A percentile compares a stretch with the other conserved stretches of the same genome.
These are phyloP conservation scores for Botrytis elliptica DNA, from an alignment of 2,329 filamentous ascomycete genomes.

Conservation along the genomic window DNA sequence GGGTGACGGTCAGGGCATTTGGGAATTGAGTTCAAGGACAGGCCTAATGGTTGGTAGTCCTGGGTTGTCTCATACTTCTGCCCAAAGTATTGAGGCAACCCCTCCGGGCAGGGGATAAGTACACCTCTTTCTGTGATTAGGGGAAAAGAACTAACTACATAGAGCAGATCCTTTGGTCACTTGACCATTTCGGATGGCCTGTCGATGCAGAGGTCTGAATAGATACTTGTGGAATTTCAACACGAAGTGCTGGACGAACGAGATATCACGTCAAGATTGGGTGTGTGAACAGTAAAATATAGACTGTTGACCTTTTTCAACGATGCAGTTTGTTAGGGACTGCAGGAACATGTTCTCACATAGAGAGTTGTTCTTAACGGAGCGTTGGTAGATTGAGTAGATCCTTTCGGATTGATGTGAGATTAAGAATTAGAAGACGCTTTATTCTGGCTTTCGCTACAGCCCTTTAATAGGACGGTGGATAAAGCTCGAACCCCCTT, in stretches of 20 bases:
- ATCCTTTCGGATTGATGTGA: constrained; percentile 27
- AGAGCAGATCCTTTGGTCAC: neutral
- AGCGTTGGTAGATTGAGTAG: constrained; percentile 63
- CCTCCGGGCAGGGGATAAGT: constrained; percentile 40
- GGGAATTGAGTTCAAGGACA: constrained; percentile 28
- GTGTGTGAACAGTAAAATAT: no score
- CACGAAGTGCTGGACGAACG: neutral
- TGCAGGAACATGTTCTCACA: constrained; percentile 67
- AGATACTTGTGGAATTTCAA: neutral
- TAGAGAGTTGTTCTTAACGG: constrained; percentile 74
- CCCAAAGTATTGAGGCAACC: constrained; percentile 31
- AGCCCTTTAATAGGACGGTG: constrained; percentile 38
- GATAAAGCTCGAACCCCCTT: constrained; percentile 39
- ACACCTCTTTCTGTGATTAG: constrained; percentile 18
- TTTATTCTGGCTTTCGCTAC: constrained; percentile 37
- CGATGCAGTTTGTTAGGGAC: constrained; percentile 70
- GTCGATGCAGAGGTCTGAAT: no score
- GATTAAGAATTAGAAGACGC: constrained; percentile 39
- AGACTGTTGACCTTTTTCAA: constrained; percentile 44
- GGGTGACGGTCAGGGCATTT: constrained; percentile 2
- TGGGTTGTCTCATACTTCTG: constrained; percentile 35
- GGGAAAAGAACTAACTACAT: neutral
- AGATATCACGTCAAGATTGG: neutral
- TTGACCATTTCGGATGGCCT: no score
- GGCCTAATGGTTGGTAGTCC: constrained; percentile 37